phyloP scores from a whole-genome alignment of 345 rosid species.

The Orychophragmus violaceus region DNA sequence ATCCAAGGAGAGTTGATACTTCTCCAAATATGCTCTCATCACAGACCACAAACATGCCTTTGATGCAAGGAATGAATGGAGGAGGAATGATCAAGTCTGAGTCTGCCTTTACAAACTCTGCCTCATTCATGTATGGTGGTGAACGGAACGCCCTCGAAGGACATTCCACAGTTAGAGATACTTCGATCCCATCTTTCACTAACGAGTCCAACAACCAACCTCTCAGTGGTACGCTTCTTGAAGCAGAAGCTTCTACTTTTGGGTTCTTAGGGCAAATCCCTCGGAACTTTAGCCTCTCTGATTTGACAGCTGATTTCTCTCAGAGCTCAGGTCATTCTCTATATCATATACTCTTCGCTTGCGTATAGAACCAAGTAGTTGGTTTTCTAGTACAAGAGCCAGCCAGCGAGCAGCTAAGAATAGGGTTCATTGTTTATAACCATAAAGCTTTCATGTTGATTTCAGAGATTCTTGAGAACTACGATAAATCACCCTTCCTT shows the following conservation, averaged over 20 bases:
- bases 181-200: slow-evolving; percentile 65
- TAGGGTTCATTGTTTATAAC: slow-evolving; percentile 10
- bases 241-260: slow-evolving; percentile 66
- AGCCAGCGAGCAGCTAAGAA: background rate
- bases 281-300: slow-evolving; percentile 85
- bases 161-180: slow-evolving; percentile 59
- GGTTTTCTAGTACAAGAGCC: background rate
- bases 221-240: slow-evolving; percentile 57
- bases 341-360: background rate
- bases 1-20: slow-evolving; percentile 54
- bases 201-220: slow-evolving; percentile 75
- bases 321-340: slow-evolving; percentile 77
- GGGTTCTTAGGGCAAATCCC: slow-evolving; percentile 80
- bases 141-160: slow-evolving; percentile 61
- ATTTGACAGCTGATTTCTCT: slow-evolving; percentile 77
- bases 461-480: slow-evolving; percentile 82
- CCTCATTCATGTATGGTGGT: slow-evolving; percentile 65
- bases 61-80: slow-evolving; percentile 79
- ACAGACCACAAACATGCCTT: slow-evolving; percentile 59
- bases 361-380: background rate
- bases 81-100: slow-evolving; percentile 69
- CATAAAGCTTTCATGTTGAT: slow-evolving; percentile 1
- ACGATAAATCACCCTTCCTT: slow-evolving; percentile 78
- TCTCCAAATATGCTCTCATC: slow-evolving; percentile 54
- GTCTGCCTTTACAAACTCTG: slow-evolving; percentile 56